Conservation (phyloP, 768 basidiomycete genomes). For the Suillus subaureus region DNA sequence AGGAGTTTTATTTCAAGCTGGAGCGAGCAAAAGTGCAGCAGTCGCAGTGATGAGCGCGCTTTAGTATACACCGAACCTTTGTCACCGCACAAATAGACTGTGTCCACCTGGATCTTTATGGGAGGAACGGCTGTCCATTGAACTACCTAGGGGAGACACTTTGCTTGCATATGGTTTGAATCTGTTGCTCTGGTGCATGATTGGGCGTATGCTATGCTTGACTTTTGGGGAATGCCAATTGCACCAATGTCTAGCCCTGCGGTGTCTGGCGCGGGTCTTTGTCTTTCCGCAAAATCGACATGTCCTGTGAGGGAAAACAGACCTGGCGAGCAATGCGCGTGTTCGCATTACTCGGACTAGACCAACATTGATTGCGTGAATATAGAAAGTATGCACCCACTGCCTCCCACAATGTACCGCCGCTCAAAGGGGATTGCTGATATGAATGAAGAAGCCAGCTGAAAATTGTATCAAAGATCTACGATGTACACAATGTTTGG, state of each 20-base stretch:
- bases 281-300: background rate
- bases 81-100: background rate
- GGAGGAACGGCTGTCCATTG: background rate
- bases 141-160: background rate
- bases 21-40: slow-evolving; percentile 54
- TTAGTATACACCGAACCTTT: background rate
- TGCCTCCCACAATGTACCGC: background rate
- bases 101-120: background rate
- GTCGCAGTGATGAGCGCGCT: background rate
- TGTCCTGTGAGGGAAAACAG: background rate
- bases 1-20: slow-evolving; percentile 84
- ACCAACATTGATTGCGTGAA: background rate
- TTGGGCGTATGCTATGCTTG: background rate
- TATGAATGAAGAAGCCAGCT: background rate
- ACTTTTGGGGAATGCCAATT: background rate
- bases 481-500: slow-evolving; percentile 18
- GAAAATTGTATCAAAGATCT: background rate
- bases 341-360: background rate
- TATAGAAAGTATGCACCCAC: no score
- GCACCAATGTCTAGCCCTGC: no score
- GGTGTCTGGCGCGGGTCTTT: no score
- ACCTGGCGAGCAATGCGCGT: background rate
- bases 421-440: background rate
- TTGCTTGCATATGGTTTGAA: background rate
- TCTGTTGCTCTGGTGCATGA: background rate